Conservation (phyloP, 1,139 yeast species). For the Geotrichum carabidarum region DNA sequence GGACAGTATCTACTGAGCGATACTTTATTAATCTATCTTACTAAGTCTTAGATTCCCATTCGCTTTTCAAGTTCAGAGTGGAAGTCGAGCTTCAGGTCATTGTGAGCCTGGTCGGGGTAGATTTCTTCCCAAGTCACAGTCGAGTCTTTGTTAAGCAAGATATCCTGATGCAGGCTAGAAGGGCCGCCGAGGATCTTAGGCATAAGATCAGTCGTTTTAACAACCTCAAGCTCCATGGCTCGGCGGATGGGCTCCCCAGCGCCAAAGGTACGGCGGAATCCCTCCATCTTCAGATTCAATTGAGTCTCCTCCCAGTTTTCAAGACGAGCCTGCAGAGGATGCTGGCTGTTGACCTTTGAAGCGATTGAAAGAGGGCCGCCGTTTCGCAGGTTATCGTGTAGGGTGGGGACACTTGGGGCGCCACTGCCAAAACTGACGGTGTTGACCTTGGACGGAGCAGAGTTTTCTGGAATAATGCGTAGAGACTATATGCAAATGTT, state of each 20-base stretch:
- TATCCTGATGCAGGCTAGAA: constrained; percentile 61
- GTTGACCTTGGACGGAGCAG: constrained; percentile 25
- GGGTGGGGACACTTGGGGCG: constrained; percentile 30
- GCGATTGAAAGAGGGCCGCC: constrained; percentile 40
- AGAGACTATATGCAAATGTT: constrained; percentile 22
- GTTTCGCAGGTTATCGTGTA: constrained; percentile 32
- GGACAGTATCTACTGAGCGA: too few species aligned
- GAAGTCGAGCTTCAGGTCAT: constrained; percentile 43
- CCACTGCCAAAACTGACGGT: constrained; percentile 28
- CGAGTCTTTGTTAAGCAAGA: constrained; percentile 69
- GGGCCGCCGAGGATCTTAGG: constrained; percentile 49
- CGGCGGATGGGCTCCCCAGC: constrained; percentile 91
- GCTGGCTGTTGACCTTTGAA: constrained; percentile 71
- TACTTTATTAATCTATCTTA: too few species aligned
- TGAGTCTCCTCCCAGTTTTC: constrained; percentile 78
- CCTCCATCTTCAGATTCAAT: constrained; percentile 64
- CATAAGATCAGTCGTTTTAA: constrained; percentile 75
- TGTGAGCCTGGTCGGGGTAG: constrained; percentile 44
- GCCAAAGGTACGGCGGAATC: constrained; percentile 78
- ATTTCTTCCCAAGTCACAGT: constrained; percentile 91
- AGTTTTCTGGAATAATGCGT: constrained; percentile 29
- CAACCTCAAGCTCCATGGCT: constrained; percentile 75
- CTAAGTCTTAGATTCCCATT: constrained; percentile 32
- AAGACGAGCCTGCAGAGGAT: constrained; percentile 77
- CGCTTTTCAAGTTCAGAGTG: constrained; percentile 69